phyloP scores from a whole-genome alignment of 768 basidiomycete genomes.

The Hysterangium stoloniferum region DNA sequence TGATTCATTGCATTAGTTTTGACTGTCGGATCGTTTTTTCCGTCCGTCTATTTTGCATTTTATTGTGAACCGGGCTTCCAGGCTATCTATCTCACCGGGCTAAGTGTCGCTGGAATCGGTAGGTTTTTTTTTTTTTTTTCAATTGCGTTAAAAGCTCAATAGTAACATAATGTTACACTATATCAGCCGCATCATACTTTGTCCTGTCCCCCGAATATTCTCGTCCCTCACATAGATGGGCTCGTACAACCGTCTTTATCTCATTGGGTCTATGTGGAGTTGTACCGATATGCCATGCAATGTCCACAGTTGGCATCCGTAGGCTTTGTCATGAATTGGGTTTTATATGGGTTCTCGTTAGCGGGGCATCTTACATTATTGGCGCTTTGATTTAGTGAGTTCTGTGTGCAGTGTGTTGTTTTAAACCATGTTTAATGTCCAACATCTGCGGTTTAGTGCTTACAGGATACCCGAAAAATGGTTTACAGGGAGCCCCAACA shows the following conservation, averaged over 20 bases:
- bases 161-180: slow-evolving; percentile 2
- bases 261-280: slow-evolving; percentile 64
- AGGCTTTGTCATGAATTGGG: slow-evolving; percentile 57
- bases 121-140: slow-evolving; percentile 24
- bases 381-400: slow-evolving; percentile 81
- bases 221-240: slow-evolving; percentile 64
- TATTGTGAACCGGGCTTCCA: slow-evolving; percentile 53
- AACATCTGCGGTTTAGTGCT: slow-evolving; percentile 48
- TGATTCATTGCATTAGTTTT: slow-evolving; percentile 32
- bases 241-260: slow-evolving; percentile 74
- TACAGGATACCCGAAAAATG: slow-evolving; percentile 67
- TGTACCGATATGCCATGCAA: slow-evolving; percentile 60
- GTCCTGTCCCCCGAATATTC: slow-evolving; percentile 75
- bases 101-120: slow-evolving; percentile 53
- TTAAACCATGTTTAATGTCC: slow-evolving; percentile 7
- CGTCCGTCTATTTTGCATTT: slow-evolving; percentile 72
- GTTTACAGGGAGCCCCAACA: slow-evolving; percentile 46
- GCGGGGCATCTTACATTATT: slow-evolving; percentile 66
- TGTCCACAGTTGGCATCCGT: slow-evolving; percentile 48
- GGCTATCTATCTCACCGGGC: slow-evolving; percentile 44
- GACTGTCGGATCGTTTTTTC: slow-evolving; percentile 72
- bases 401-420: slow-evolving; percentile 14
- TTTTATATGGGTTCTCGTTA: slow-evolving; percentile 58
- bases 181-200: slow-evolving; percentile 57
- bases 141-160: slow-evolving; percentile 13